Evolutionary conservation across 2,329 filamentous ascomycete species (phyloP).

Genomic region (Fusarium nelsonii): DNA sequence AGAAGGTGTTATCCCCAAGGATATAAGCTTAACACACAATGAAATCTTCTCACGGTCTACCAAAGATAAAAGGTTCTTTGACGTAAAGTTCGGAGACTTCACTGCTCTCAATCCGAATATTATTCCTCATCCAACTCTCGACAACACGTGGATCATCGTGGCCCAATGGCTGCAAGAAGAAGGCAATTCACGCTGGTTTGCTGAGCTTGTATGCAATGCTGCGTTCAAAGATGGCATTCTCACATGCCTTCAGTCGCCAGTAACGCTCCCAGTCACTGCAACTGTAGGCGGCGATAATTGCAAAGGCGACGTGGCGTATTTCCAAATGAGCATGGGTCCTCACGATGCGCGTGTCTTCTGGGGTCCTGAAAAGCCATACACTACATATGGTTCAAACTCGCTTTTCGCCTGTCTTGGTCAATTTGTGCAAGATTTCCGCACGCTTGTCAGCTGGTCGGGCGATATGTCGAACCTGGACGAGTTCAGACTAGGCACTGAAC

Average conservation of each 20-base stretch:
- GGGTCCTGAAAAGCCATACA: constrained; percentile 63
- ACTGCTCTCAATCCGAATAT: constrained; percentile 67
- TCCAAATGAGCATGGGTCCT: constrained; percentile 62
- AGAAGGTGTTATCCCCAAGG: constrained; percentile 4
- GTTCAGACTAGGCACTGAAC: constrained; percentile 62
- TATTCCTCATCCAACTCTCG: constrained; percentile 64
- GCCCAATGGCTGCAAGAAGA: constrained; percentile 57
- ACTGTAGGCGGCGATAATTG: constrained; percentile 61
- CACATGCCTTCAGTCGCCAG: constrained; percentile 57
- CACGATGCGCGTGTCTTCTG: constrained; percentile 71
- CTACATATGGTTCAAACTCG: constrained; percentile 69
- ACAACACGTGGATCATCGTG: constrained; percentile 64
- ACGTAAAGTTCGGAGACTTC: constrained; percentile 59
- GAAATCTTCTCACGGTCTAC: constrained; percentile 63
- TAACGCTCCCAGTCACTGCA: constrained; percentile 59
- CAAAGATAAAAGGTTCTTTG: constrained; percentile 61
- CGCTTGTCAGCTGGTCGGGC: constrained; percentile 59
- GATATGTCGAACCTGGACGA: constrained; percentile 45
- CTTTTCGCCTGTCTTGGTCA: constrained; percentile 67
- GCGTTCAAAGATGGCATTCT: constrained; percentile 58
- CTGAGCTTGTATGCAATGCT: constrained; percentile 65
- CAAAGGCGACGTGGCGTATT: constrained; percentile 56
- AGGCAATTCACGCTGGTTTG: constrained; percentile 50
- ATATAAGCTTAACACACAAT: constrained; percentile 44
- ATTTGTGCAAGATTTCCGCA: constrained; percentile 67